Base-by-base conservation (phyloP, 345 rosid genomes). In the Gossypium bickii region DNA sequence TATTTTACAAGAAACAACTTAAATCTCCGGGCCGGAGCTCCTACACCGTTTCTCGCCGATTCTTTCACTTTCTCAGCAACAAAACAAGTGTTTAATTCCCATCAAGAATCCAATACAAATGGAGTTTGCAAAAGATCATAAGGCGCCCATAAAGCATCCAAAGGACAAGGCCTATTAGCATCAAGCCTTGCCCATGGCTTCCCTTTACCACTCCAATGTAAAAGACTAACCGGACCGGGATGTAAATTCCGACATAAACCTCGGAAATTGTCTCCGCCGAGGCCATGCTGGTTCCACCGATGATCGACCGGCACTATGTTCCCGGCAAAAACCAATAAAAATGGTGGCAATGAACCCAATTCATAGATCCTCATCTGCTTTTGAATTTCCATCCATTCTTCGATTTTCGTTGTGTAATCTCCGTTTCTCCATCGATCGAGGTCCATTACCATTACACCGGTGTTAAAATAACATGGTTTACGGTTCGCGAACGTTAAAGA, bases 351-450 rank as follows among this genome's bases (percentile, higher is more conserved):
- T 12, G 64, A 59, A 25, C 64, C 64, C n/a, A 59, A 27, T 10
- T 59, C 16, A 38, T 91, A 89, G 44, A 91, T 91, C 67, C 94
- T 87, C 85, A 82, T 87, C 44, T 87, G 71, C 65, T 88, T 89
- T 0, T 87, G 95, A 22, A 91, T 73, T 79, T 87, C 90, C 98
- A 93, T 92, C 98, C 98, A 93, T 29, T 93, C 97, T 70, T 93
- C 98, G 18, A 92, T 90, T 80, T 82, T 88, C 12, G 83, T 71
- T 0, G 92, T 90, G 80, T 84, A 92, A 55, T 85, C 93, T 16
- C 94, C 97, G 2, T 41, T 78, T 4, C 94, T 85, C 98, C 98
- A 93, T 70, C 93, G 81, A 17, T 83, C 87, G 9, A 93, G 94
- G 79, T 93, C 96, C 78, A 92, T 90, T 44, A 90, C 98, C 98